Evolutionary conservation across 306 rosid species (phyloP), one percentile per base, ranked within the genome.

Genomic region (Coriaria nepalensis): DNA sequence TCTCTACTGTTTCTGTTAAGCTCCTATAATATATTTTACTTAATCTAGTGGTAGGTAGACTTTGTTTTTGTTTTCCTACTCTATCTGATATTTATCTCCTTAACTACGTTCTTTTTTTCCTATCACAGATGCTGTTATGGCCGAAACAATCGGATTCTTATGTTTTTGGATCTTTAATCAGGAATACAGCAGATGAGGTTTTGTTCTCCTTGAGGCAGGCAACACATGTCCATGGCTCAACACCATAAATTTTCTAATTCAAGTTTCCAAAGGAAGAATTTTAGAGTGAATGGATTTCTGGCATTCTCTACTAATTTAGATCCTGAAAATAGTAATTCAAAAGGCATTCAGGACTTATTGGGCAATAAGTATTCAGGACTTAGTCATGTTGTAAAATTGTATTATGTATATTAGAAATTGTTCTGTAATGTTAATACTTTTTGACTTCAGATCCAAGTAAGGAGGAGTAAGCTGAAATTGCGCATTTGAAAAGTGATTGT

Each of bases 71-170:
- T 20, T 3, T 20, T 20, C 29, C 29, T 20, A 20, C 29, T 20
- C 29, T 20, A 20, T 20, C 29, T 20, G 29, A 20, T 20, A 20
- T 20, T 20, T 20, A 20, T 20, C 29, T 20, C 29, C 2, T 20
- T 20, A 20, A 20, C 29, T 20, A 20, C 29, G 3, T 20, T 20
- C 3, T 1, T 20, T 20, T 53, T 57, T 46, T 56, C 49, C 53
- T 47, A 32, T 50, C 43, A 47, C 74, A 90, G 97, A 95, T 90
- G 46, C 97, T 84, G 33, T 50, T 90, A 15, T 90, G 97, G 97
- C 67, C 84, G 55, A 90, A 90, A 70, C 95, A 79, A 47, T 90
- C 95, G 97, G 97, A 90, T 63, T 74, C 95, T 50, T 45, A 60
- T 50, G 97, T 90, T 46, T 90, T 76, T 77, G 92, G 95, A 63